Percentiles rank a stretch among this genome's conserved stretches.
phyloP scores from a whole-genome alignment of 1,139 yeast genomes.

The Sugiyamaella xylanicola region DNA sequence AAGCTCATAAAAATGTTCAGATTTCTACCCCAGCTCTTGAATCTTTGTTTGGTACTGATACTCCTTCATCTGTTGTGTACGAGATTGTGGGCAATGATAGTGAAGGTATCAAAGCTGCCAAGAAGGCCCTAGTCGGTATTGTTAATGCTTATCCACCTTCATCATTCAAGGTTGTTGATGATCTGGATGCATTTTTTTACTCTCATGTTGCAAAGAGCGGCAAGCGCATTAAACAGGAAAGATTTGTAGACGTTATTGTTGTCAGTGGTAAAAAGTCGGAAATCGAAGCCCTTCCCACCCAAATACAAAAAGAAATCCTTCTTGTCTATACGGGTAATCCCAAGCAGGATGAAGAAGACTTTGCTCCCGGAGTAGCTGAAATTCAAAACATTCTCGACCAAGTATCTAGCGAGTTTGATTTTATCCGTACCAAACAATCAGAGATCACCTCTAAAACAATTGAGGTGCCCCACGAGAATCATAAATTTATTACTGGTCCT shows the following conservation, averaged over 20 bases:
- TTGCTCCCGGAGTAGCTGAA: conserved; percentile 50
- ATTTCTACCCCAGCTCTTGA: conserved; percentile 58
- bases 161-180: conserved; percentile 59
- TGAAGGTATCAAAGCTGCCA: conserved; percentile 53
- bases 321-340: conserved; percentile 45
- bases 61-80: conserved; percentile 44
- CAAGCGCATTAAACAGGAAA: conserved; percentile 51
- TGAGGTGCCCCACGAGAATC: conserved; percentile 56
- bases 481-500: conserved; percentile 53
- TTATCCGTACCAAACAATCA: conserved; percentile 61
- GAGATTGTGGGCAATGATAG: conserved; percentile 51
- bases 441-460: conserved; percentile 57
- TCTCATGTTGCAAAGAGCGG: conserved; percentile 50
- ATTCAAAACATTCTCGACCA: conserved; percentile 42
- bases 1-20: conserved; percentile 50
- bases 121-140: conserved; percentile 66
- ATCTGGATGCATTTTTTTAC: conserved; percentile 70
- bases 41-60: conserved; percentile 41
- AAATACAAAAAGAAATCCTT: conserved; percentile 43
- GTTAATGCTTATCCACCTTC: conserved; percentile 77
- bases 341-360: conserved; percentile 44
- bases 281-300: not conserved
- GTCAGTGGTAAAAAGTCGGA: conserved; percentile 37
- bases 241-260: conserved; percentile 59
- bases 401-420: conserved; percentile 55